Base-by-base conservation (phyloP, 441 rosid genomes). In the Arabidopsis lyrata region DNA sequence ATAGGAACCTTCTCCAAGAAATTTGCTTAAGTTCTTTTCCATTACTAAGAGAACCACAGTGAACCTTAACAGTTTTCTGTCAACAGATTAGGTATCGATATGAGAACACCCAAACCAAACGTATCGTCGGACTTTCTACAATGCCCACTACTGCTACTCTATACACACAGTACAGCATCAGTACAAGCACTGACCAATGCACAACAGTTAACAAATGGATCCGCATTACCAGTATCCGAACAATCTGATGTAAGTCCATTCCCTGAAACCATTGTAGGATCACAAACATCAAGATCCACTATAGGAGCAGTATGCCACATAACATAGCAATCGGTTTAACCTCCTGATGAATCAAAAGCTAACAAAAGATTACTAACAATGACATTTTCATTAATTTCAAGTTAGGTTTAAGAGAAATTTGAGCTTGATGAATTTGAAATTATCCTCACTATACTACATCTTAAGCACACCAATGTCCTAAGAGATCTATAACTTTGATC, bases 71-170 rank as follows among this genome's bases (percentile, higher is more conserved):
- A 84, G 86, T 63, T 81, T 91, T 74, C 84, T 75, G 8, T 85
- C 91, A 49, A 66, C 35, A n/a, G 75, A 76, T 76, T 78, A 78
- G 35, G 76, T 80, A 77, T 84, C 89, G 8, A 75, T 39, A 53
- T 82, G 83, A 75, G 84, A 90, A 72, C 98, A 93, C n/a, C 89
- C 90, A 32, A 93, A 78, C 53, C 95, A 91, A 6, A 87, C 90
- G 47, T 91, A 83, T 66, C 8, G 88, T 84, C 0, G 97, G 98
- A 73, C 87, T 90, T 32, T 68, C 96, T 81, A 78, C 97, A 93
- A 36, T 88, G 96, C 35, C 98, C 98, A 81, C 96, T 90, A 68
- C 91, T 81, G 83, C 98, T 85, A 80, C 98, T 93, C 98, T 97
- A 93, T 6, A 93, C 87, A 20, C 98, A 93, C 78, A 93, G 62